A percentile compares a stretch with the other conserved stretches of the same genome.
Conservation (phyloP, 2,329 filamentous ascomycete species). For the Cryphonectria nitschkei region DNA sequence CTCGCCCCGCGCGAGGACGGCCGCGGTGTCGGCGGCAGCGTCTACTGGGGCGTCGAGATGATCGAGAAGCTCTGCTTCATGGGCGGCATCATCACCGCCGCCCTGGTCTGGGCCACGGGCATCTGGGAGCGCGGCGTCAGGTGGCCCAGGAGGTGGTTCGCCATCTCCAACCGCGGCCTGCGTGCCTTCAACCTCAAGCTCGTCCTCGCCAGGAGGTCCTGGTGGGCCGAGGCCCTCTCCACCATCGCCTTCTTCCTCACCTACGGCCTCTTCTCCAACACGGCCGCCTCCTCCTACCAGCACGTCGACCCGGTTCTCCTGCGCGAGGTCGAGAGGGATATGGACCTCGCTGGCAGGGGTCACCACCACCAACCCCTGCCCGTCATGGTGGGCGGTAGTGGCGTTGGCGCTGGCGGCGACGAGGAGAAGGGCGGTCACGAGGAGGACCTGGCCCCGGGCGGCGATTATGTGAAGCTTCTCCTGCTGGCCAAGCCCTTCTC, state of each 20-base stretch:
- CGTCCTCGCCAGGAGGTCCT: slow-evolving; percentile 80
- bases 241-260: slow-evolving; percentile 79
- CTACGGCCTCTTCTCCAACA: slow-evolving; percentile 71
- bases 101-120: slow-evolving; percentile 90
- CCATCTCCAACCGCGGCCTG: slow-evolving; percentile 85
- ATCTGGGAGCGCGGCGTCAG: slow-evolving; percentile 95
- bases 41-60: slow-evolving; percentile 95
- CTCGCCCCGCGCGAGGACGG: slow-evolving; percentile 96
- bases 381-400: slow-evolving; percentile 40
- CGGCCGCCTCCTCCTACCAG: slow-evolving; percentile 71
- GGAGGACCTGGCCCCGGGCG: slow-evolving; percentile 87
- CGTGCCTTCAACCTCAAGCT: slow-evolving; percentile 96
- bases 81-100: slow-evolving; percentile 83
- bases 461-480: slow-evolving; percentile 88
- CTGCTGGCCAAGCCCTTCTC: slow-evolving; percentile 94
- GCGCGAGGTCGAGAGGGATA: slow-evolving; percentile 62
- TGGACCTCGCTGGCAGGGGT: slow-evolving; percentile 50
- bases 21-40: slow-evolving; percentile 84
- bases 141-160: slow-evolving; percentile 92
- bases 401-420: slow-evolving; percentile 41
- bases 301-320: slow-evolving; percentile 70
- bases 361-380: slow-evolving; percentile 47
- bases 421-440: slow-evolving; percentile 73
- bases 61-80: slow-evolving; percentile 89
- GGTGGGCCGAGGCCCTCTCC: slow-evolving; percentile 77